Evolutionary conservation across 208 protist genomes (phyloP).

Genomic region (Blechomonas ayalai): DNA sequence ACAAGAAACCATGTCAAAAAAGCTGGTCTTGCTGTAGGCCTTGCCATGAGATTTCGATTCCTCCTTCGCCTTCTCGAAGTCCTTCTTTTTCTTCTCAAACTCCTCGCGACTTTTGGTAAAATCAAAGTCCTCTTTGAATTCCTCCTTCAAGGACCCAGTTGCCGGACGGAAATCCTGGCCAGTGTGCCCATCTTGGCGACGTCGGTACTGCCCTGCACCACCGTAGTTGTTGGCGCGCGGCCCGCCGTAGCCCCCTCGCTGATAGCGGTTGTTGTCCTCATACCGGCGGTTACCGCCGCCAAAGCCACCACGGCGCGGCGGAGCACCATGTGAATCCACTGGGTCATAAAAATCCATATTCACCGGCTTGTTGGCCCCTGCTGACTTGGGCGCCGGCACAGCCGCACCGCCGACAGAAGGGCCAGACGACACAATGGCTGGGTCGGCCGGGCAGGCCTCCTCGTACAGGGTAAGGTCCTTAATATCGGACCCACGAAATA

Average conservation of each 20-base stretch:
- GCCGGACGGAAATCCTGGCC: conserved; percentile 73
- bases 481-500: conserved; percentile 86
- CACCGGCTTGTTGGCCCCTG: background rate
- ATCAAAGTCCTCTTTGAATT: conserved; percentile 89
- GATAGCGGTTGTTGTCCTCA: conserved; percentile 8
- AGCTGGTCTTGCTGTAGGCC: conserved; percentile 78
- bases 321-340: background rate
- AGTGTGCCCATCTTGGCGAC: conserved; percentile 66
- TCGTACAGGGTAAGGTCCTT: conserved; percentile 81
- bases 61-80: conserved; percentile 87
- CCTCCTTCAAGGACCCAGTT: conserved; percentile 48
- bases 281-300: conserved; percentile 12
- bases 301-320: conserved; percentile 1
- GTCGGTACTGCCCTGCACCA: conserved; percentile 36
- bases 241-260: conserved; percentile 23
- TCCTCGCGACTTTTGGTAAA: conserved; percentile 78
- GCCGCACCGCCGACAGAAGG: conserved; percentile 11
- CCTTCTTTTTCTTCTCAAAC: conserved; percentile 88
- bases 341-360: background rate
- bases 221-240: conserved; percentile 3
- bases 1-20: conserved; percentile 86
- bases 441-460: conserved; percentile 44
- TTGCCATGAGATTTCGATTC: conserved; percentile 58
- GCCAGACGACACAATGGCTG: conserved; percentile 64
- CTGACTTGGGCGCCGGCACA: conserved; percentile 1